These are phyloP conservation scores for Colletotrichum magnum DNA, from an alignment of 2,329 filamentous ascomycete species.

Conservation along the genomic window DNA sequence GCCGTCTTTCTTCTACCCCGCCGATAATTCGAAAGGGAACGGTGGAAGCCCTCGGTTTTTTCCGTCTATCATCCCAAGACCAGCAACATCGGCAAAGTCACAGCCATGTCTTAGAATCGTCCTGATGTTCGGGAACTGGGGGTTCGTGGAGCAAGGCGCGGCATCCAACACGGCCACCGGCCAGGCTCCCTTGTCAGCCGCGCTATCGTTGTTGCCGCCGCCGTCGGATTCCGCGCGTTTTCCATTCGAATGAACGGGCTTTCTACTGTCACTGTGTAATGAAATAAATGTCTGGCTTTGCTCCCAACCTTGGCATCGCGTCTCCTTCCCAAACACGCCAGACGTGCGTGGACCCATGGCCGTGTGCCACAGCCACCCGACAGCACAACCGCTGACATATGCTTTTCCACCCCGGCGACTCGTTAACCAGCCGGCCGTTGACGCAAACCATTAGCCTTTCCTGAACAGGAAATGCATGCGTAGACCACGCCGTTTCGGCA, in stretches of 20 bases:
- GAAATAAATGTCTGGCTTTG: not conserved
- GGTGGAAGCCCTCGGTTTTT: not conserved
- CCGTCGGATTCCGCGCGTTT: not conserved
- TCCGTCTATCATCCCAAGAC: slow-evolving; percentile 18
- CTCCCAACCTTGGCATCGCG: slow-evolving; percentile 7
- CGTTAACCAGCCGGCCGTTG: not conserved
- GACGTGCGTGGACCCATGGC: not conserved
- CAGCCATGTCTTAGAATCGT: not conserved
- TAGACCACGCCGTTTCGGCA: slow-evolving; percentile 32
- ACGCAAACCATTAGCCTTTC: slow-evolving; percentile 21
- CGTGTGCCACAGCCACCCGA: not conserved
- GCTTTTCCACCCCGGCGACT: too few species aligned
- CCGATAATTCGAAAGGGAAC: not conserved
- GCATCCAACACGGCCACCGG: not conserved
- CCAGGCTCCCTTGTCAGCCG: not conserved
- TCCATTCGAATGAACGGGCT: not conserved
- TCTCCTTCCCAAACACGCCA: slow-evolving; percentile 11
- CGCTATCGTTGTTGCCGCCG: not conserved
- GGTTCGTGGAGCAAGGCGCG: not conserved
- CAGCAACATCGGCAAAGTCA: slow-evolving; percentile 11
- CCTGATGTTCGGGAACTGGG: not conserved
- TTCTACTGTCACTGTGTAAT: not conserved
- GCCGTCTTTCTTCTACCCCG: too few species aligned
- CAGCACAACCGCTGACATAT: not conserved
- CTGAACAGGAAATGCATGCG: slow-evolving; percentile 36